Evolutionary conservation across 768 basidiomycete genomes (phyloP).

Genomic region (Boletus reticuloceps): DNA sequence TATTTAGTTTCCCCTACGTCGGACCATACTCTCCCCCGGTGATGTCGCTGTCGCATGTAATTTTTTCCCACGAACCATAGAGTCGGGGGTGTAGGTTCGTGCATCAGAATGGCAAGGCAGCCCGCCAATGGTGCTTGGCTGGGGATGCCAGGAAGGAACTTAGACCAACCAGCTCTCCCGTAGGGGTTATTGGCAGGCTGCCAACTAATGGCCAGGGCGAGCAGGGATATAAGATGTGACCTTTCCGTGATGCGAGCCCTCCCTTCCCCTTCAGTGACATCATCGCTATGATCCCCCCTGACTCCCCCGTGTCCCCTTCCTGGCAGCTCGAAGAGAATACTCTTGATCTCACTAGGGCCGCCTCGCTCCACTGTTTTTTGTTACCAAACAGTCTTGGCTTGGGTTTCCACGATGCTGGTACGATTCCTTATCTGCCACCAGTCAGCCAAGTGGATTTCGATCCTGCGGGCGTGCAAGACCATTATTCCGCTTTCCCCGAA

Average conservation of each 20-base stretch:
- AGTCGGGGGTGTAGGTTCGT: background rate
- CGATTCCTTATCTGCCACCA: background rate
- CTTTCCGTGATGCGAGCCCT: background rate
- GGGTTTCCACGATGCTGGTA: background rate
- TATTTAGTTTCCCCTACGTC: background rate
- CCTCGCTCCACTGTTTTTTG: background rate
- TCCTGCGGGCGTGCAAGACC: background rate
- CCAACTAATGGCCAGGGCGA: constrained; percentile 3
- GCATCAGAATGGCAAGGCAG: background rate
- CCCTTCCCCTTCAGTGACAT: background rate
- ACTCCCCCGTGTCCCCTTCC: fast-evolving
- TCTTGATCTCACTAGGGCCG: background rate
- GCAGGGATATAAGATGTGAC: background rate
- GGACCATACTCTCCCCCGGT: background rate
- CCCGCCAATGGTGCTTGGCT: constrained; percentile 3
- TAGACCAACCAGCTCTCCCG: background rate
- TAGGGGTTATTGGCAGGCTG: constrained; percentile 1
- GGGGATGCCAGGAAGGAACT: background rate
- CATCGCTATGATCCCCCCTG: background rate
- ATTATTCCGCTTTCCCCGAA: background rate
- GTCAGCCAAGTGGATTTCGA: background rate
- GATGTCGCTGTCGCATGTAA: background rate
- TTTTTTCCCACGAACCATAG: constrained; percentile 2
- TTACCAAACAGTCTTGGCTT: background rate
- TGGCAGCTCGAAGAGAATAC: too few relatives aligned